These are phyloP conservation scores for Chaetomiaceae sp. DNA, from an alignment of 2,329 filamentous ascomycete species.

Conservation along the genomic window DNA sequence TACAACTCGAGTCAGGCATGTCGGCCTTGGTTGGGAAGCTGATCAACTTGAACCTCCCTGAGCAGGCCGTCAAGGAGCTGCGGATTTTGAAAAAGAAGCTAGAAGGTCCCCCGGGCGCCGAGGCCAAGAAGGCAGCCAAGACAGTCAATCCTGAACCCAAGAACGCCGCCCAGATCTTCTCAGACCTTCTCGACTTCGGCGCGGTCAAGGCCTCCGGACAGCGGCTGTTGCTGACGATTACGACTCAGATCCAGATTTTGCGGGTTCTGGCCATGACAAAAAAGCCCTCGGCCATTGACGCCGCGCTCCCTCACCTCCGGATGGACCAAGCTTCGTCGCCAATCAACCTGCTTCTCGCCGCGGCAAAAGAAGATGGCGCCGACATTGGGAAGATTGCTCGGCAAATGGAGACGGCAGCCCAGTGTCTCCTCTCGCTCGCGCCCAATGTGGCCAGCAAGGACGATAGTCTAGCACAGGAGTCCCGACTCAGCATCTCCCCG, in stretches of 20 bases:
- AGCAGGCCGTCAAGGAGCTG: slow-evolving; percentile 66
- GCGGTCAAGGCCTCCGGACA: slow-evolving; percentile 37
- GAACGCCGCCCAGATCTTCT: slow-evolving; percentile 43
- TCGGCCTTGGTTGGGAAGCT: slow-evolving; percentile 64
- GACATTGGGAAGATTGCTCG: slow-evolving; percentile 56
- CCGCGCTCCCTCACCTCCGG: slow-evolving; percentile 52
- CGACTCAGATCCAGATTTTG: slow-evolving; percentile 61
- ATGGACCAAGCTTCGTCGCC: slow-evolving; percentile 53
- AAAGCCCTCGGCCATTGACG: slow-evolving; percentile 56
- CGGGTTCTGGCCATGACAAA: slow-evolving; percentile 58
- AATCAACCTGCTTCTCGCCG: slow-evolving; percentile 49
- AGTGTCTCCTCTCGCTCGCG: slow-evolving; percentile 60
- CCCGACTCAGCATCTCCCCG: slow-evolving; percentile 53
- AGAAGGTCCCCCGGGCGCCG: slow-evolving; percentile 35
- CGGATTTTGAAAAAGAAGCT: slow-evolving; percentile 60
- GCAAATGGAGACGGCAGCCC: slow-evolving; percentile 63
- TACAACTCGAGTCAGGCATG: slow-evolving; percentile 71
- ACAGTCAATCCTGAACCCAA: slow-evolving; percentile 29
- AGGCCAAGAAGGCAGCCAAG: slow-evolving; percentile 33
- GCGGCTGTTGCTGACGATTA: slow-evolving; percentile 53
- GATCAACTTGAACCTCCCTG: slow-evolving; percentile 58
- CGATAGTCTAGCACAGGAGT: slow-evolving; percentile 52
- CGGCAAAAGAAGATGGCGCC: slow-evolving; percentile 40
- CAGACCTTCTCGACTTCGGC: slow-evolving; percentile 61
- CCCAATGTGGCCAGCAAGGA: slow-evolving; percentile 63